Evolutionary conservation across 345 rosid genomes (phyloP), one percentile per base, ranked within the genome.

Genomic region (Lepidium africanum): DNA sequence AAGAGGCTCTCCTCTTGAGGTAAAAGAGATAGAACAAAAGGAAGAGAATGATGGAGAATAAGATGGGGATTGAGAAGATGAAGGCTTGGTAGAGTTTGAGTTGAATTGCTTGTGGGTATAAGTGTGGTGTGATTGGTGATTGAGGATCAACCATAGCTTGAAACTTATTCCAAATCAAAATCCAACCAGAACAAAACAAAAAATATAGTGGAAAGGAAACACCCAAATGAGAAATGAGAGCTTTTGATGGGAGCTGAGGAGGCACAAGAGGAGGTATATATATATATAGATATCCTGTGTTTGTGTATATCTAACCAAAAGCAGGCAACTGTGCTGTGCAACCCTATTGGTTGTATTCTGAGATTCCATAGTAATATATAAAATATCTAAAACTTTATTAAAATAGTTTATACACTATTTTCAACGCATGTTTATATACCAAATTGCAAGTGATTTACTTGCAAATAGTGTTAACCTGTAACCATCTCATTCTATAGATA

Each of bases 81-180:
- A 93, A 93, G 56, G 97, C 97, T 71, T 90, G 97, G 71, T 90
- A 93, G 35, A 93, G 92, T 72, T 88, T 93, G 7, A 93, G 89
- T 77, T 93, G 97, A 74, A 93, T 76, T 36, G 83, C 95, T 77
- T 86, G 89, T 58, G 95, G 86, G 65, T 93, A 93, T 17, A 83
- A 81, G 74, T 88, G 96, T 60, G 96, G 78, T 49, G 90, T 53
- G 30, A 67, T 39, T 69, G 88, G 87, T 63, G 85, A 53, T 65
- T 80, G 84, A 78, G 89, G 85, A 73, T 78, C 51, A 74, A 84
- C 91, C 96, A 90, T 93, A 52, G 46, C 54, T 78, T 53, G 3
- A 32, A 25, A 8, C 11, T 36, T 49, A 15, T 23, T 35, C 45
- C 4, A 59, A 67, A 74, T 65, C 62, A 67, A 14, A 30, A 56